Evolutionary conservation across 2,329 filamentous ascomycete species (phyloP), one percentile per base, ranked within the genome.

Genomic region (Knoxdaviesia proteae): DNA sequence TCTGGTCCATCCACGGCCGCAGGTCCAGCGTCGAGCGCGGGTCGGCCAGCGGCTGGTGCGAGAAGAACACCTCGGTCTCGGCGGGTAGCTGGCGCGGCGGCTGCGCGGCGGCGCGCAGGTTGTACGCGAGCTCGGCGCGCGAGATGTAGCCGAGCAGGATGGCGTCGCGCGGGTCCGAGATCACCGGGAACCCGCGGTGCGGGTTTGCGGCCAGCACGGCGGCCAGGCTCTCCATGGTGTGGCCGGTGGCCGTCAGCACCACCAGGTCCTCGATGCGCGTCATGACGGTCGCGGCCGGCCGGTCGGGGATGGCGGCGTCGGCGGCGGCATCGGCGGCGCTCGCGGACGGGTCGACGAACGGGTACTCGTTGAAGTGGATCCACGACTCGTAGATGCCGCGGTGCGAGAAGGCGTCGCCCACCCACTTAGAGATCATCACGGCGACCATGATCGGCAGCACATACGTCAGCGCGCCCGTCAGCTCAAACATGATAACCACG

Each of bases 401-500:
- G 44, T 84, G 83, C 31, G 84, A 86, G 58, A 98, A 87, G 41
- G 86, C 88, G 58, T 98, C 90, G 53, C 87, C 90, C 31, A 94
- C 84, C 90, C 90, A 98, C 63, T 98, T 98, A 48, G 83, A 83
- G 38, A 96, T 70, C 87, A 98, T 93, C 54, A 98, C 90, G 38
- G 87, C 86, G 49, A 98, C 83, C 90, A 98, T 98, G 58, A 96
- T 98, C 43, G 90, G 90, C 6, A 98, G 74, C 40, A 98, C 88
- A 55, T 96, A 96, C 1, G 86, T 93, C 32, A 98, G 69, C 1
- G 90, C 90, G 42, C 90, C 90, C 0, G 90, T 98, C 44, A 98
- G 77, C 63, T 98, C 90, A 54, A 98, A 98, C 81, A 94, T 94
- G 62, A 98, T 98, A 53, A 96, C 90, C 5, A 98, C 88, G 50